Base-by-base conservation (phyloP, 2,329 filamentous ascomycete species). In the Chaetomium strumarium region DNA sequence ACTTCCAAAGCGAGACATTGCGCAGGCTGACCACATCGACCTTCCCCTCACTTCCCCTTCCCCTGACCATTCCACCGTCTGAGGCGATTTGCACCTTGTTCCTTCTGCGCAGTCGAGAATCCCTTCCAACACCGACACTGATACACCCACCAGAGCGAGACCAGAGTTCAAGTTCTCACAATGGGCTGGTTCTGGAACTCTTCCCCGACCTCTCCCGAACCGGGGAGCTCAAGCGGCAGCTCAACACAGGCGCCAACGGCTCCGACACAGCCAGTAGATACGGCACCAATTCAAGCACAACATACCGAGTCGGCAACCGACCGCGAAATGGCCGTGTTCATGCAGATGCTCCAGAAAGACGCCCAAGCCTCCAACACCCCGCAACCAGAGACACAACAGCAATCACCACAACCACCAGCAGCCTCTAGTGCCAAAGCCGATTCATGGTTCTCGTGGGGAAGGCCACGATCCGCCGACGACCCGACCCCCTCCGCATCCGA, bases 161-260 rank as follows among this genome's bases (percentile, higher is more conserved):
- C 7, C 24, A 24, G 24, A 24, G 24, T 7, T 7, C 4, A 24
- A 24, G 24, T 24, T 7, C 24, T 41, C 61, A 70, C 51, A 57
- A 85, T 85, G 81, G 80, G 80, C 59, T 85, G 81, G 81, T 70
- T 83, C 56, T 84, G 80, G 79, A 62, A 69, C 14, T 56, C 70
- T 14, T 55, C 70, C 24, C 30, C 70, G 12, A 53, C 70, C 24
- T 30, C 61, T 39, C 41, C 64, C 16, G 54, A 54, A 36, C 38
- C 49, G 37, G 39, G 19, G 49, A 44, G 40, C 43, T 33, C 46
- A 43, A 46, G 19, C 45, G 59, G 52, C 54, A 39, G 49, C 47
- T 40, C 46, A 36, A 29, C 52, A 31, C 47, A 52, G 19, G 51
- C 60, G 36, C 48, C 62, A 42, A 41, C 55, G 37, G 38, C 55